Evolutionary conservation across 352 stramenopile species (phyloP).

Genomic region (Pelagophyceae sp.): DNA sequence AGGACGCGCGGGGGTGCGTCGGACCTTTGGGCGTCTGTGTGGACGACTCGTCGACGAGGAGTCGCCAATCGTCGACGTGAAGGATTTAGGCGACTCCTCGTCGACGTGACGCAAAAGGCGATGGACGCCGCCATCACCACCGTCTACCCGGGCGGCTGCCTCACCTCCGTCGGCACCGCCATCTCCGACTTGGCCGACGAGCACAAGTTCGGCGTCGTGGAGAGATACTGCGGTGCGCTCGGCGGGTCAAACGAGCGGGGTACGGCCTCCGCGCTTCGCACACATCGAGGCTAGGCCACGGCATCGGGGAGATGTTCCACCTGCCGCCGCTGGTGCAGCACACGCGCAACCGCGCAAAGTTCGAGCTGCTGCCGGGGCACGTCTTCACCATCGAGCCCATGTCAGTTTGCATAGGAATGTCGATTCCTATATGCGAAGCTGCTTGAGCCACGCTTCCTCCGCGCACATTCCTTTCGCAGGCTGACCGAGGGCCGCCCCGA

Average conservation of each 20-base stretch:
- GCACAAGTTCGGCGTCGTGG: constrained; percentile 52
- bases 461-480: not conserved
- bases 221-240: constrained; percentile 87
- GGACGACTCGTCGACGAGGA: no score
- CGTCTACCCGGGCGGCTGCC: constrained; percentile 48
- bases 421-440: no score
- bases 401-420: no score
- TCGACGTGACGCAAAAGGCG: constrained; percentile 46
- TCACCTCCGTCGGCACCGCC: constrained; percentile 50
- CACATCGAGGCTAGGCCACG: no score
- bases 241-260: no score
- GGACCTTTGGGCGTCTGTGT: no score
- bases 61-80: no score
- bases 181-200: constrained; percentile 53
- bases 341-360: constrained; percentile 46
- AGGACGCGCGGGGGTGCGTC: not conserved
- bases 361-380: constrained; percentile 71
- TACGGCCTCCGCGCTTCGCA: no score
- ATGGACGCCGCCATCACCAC: constrained; percentile 49
- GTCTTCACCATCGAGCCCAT: constrained; percentile 98
- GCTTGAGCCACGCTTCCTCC: no score
- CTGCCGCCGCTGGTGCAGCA: constrained; percentile 81
- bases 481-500: constrained; percentile 78
- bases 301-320: constrained; percentile 89
- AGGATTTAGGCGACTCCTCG: no score